Base-by-base conservation (phyloP, 495 filamentous ascomycete species). In the Thermothielavioides terrestris region DNA sequence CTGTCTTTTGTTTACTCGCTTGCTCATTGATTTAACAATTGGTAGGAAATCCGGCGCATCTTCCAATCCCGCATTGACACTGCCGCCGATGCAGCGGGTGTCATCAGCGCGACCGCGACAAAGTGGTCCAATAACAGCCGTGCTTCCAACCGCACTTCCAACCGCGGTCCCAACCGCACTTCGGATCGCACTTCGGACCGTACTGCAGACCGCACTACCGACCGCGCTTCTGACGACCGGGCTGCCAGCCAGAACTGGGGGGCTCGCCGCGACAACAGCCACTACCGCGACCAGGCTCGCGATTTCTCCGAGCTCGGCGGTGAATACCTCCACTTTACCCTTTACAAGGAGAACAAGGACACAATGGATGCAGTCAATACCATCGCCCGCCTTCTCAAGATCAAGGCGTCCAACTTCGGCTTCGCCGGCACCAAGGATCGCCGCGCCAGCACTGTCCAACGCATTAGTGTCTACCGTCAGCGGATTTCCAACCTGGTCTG, bases 271-370 rank as follows among this genome's bases (percentile, higher is more conserved):
- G 60, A 65, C 23, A 58, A 66, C 30, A 35, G 27, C 27, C 49
- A 40, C 30, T 52, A 47, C 22, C 20, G 45, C 6, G 47, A 55
- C 15, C 49, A 53, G 9, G 37, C 23, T 34, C 53, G 55, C 35
- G 64, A 60, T 21, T 64, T 54, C 12, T 27, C 30, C 27, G 54
- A 64, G 49, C 74, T 81, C 10, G 85, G 84, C 15, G 89, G 86
- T 1, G 79, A 84, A 8, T 90, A 88, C 60, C 75, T 96, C 7
- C 92, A 98, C 64, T 94, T 97, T 61, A 87, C 88, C 0, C 77
- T 98, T 32, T 92, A 90, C 74, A 98, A 98, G 69, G 92, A 97
- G 67, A 98, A 98, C 66, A 89, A 89, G 57, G 94, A 98, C 59
- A 98, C 94, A 2, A 95, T 96, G 88, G 91, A 98, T 53, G 83